Evolutionary conservation across 805 yeast species (phyloP), one percentile per base, ranked within the genome.

Genomic region (Saccharomycopsis synnaedendra): DNA sequence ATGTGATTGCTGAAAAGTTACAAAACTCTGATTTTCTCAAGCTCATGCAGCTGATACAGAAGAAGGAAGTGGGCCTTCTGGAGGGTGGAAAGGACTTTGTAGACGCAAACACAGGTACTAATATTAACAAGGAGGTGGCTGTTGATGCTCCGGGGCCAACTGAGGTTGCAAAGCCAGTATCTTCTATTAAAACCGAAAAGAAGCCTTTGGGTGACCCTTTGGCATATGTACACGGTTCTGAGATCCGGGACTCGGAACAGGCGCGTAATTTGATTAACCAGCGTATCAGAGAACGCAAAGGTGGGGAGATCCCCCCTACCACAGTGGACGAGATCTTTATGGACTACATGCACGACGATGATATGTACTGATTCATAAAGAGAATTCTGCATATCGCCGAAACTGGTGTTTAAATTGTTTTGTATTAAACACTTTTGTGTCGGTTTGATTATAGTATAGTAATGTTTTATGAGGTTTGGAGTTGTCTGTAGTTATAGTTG

Each of bases 1-100:
- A 59, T 1, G 57, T 58, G 9, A 67, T 72, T 1, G 54, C 58
- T 2, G 43, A 49, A 31, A 70, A 70, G 52, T 69, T 70, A 53
- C 60, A 63, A 54, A 64, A 66, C 44, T 66, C 71, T 5, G 60
- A 60, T 11, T 71, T 71, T 46, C 54, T 71, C 47, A 66, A 67
- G 47, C 56, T 71, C 33, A 71, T 71, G 75, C 55, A 61, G 34
- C 57, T 53, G 51, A 67, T 71, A 5, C 62, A 70, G 11, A 58
- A 58, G 9, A 61, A 69, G 43, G 59, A 67, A 51, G 68, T 70
- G 39, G 71, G 67, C 47, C 54, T 71, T 5, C 59, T 60, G 42
- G 51, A 56, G 10, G 55, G 57, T 3, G 67, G 67, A n/a, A 64
- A 66, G 47, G 64, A 61, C 48, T 62, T 71, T 30, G 60, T 68